phyloP scores from a whole-genome alignment of 331 rosid species.

The Ulmus americana region DNA sequence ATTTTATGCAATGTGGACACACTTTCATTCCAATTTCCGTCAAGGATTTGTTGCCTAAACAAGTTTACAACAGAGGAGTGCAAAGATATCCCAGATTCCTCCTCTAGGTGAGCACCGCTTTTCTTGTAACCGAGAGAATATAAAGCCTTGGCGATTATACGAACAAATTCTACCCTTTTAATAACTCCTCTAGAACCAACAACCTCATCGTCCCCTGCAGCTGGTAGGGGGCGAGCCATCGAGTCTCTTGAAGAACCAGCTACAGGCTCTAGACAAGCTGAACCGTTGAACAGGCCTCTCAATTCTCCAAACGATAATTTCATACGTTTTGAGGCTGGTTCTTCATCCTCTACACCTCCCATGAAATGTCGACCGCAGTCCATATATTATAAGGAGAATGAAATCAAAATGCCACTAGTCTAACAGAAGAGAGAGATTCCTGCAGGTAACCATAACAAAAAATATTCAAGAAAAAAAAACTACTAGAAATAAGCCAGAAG shows the following conservation, averaged over 20 bases:
- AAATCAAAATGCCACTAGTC: conserved; percentile 26
- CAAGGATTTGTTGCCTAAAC: conserved; percentile 74
- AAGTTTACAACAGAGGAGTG: conserved; percentile 60
- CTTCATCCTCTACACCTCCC: conserved; percentile 99
- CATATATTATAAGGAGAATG: conserved; percentile 51
- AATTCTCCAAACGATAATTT: conserved; percentile 58
- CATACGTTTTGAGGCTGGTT: conserved; percentile 92
- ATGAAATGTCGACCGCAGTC: conserved; percentile 97
- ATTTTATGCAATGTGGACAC: conserved; percentile 56
- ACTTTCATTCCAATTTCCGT: conserved; percentile 85
- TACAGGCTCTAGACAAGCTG: conserved; percentile 50
- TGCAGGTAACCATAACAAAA: conserved; percentile 15
- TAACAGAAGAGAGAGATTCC: conserved; percentile 29
- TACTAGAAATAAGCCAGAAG: neutral
- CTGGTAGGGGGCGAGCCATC: conserved; percentile 85
- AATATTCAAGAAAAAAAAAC: neutral
- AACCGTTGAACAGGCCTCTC: conserved; percentile 75
- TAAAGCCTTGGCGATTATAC: conserved; percentile 82
- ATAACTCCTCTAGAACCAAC: conserved; percentile 88
- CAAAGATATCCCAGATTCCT: conserved; percentile 84
- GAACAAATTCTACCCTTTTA: conserved; percentile 74
- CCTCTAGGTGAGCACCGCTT: conserved; percentile 80
- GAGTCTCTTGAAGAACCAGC: conserved; percentile 59
- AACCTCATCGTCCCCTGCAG: conserved; percentile 68
- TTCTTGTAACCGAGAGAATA: conserved; percentile 86